Evolutionary conservation across 345 rosid genomes (phyloP).

Genomic region (Populus simonii): DNA sequence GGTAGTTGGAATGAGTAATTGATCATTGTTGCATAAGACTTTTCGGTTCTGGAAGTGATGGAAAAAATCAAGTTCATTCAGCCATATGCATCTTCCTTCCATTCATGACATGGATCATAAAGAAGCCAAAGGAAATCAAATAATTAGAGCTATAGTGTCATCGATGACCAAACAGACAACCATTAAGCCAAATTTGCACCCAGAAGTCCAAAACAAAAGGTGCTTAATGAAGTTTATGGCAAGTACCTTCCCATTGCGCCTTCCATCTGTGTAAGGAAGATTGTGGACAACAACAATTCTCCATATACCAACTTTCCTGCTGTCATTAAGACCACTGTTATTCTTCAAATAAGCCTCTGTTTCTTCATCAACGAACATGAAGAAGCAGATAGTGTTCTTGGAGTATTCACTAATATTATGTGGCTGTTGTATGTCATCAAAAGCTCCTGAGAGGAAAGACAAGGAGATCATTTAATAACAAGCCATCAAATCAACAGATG

Average conservation of each 20-base stretch:
- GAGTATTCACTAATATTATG: constrained; percentile 72
- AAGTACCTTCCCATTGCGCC: constrained; percentile 93
- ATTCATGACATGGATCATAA: neutral
- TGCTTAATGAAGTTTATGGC: neutral
- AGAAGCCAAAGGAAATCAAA: neutral
- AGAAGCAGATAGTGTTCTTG: constrained; percentile 76
- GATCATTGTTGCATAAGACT: neutral
- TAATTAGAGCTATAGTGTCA: neutral
- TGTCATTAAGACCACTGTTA: constrained; percentile 48
- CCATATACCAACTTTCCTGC: constrained; percentile 78
- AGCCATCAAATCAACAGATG: constrained; percentile 1
- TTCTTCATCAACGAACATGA: constrained; percentile 93
- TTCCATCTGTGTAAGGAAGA: constrained; percentile 80
- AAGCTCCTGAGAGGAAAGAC: constrained; percentile 59
- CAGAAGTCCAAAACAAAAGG: neutral
- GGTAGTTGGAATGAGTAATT: neutral
- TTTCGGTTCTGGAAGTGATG: neutral
- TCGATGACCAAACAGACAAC: neutral
- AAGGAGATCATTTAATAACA: constrained; percentile 19
- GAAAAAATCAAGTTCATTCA: neutral
- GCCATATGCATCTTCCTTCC: neutral
- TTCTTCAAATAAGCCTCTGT: constrained; percentile 77
- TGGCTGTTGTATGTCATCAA: constrained; percentile 88
- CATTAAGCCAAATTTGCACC: neutral
- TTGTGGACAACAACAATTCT: constrained; percentile 81